Percentiles rank a stretch among this genome's conserved stretches.
phyloP scores from a whole-genome alignment of 805 yeast species.

The Schwanniomyces pseudopolymorphus region DNA sequence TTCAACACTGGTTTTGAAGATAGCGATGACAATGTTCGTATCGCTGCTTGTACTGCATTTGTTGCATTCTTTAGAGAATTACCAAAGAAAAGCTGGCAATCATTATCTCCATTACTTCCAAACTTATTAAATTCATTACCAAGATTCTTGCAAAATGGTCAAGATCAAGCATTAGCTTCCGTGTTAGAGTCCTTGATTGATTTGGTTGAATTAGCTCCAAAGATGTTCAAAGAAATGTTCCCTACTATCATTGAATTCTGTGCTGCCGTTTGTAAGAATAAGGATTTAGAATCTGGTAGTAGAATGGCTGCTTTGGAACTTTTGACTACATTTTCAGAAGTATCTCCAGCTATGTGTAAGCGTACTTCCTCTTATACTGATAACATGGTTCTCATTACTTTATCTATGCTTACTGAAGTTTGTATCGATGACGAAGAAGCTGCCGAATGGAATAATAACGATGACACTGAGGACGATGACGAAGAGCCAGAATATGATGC shows the following conservation, averaged over 20 bases:
- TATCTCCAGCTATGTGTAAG: conserved; percentile 94
- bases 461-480: conserved; percentile 72
- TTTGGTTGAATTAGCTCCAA: conserved; percentile 90
- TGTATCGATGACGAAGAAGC: conserved; percentile 85
- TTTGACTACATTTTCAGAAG: conserved; percentile 86
- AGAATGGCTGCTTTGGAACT: conserved; percentile 87
- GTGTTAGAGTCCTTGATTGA: conserved; percentile 91
- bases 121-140: conserved; percentile 83
- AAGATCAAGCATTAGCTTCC: conserved; percentile 77
- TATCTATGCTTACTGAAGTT: conserved; percentile 89
- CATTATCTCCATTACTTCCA: conserved; percentile 77
- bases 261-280: conserved; percentile 77
- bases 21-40: conserved; percentile 75
- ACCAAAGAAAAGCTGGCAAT: conserved; percentile 77
- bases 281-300: conserved; percentile 73
- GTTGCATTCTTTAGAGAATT: conserved; percentile 82
- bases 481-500: conserved; percentile 87
- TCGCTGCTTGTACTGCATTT: conserved; percentile 90
- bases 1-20: conserved; percentile 84
- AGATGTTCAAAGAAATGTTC: conserved; percentile 89
- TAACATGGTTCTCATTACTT: conserved; percentile 67
- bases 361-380: conserved; percentile 69
- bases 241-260: conserved; percentile 84
- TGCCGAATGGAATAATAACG: conserved; percentile 81
- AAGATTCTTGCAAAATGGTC: conserved; percentile 73